Conservation (phyloP, 352 stramenopile species). For the Phytophthora syringae region DNA sequence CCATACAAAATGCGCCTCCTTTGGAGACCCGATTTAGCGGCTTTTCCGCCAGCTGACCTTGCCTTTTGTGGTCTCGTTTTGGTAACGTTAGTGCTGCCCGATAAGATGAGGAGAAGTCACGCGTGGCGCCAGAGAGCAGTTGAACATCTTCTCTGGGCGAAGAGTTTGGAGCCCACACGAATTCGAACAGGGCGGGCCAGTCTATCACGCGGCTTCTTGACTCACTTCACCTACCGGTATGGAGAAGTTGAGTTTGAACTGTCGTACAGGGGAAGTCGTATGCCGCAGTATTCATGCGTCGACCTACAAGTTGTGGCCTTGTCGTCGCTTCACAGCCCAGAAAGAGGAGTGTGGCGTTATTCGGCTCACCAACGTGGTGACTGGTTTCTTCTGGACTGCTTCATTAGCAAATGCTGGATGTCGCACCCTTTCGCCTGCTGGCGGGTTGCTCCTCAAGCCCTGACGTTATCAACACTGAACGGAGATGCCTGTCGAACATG, state of each 20-base stretch:
- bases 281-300: too few relatives aligned
- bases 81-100: slow-evolving; percentile 1
- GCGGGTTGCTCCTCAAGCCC: background rate
- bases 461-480: slow-evolving; percentile 14
- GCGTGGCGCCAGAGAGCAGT: slow-evolving; percentile 21
- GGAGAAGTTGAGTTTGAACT: background rate
- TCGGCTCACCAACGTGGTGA: background rate
- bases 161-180: slow-evolving; percentile 7
- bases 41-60: background rate
- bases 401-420: background rate
- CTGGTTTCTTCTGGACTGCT: background rate
- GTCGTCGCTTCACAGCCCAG: background rate
- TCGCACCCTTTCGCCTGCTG: background rate
- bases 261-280: background rate
- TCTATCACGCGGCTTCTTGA: too few relatives aligned
- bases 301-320: too few relatives aligned
- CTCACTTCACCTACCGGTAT: slow-evolving; percentile 5
- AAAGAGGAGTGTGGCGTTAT: background rate
- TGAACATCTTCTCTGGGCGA: background rate
- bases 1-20: too few relatives aligned
- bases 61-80: background rate
- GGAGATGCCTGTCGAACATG: slow-evolving; percentile 7
- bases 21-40: too few relatives aligned
- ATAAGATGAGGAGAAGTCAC: slow-evolving; percentile 8
- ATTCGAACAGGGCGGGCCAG: slow-evolving; percentile 4